phyloP scores from a whole-genome alignment of 805 yeast genomes.

The Starmerella potacharoeniae region DNA sequence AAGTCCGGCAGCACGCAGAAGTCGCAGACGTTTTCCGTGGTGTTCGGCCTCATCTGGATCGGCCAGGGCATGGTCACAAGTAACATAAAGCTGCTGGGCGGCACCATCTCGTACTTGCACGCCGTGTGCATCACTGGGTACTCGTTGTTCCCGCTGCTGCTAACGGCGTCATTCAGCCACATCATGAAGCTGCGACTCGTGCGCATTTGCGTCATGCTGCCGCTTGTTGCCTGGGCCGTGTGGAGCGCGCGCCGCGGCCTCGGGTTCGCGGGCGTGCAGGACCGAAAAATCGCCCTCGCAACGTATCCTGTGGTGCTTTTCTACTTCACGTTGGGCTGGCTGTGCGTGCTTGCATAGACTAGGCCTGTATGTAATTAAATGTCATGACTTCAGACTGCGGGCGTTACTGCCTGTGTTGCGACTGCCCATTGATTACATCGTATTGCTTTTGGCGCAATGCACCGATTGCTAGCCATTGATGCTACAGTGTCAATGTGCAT shows the following conservation, averaged over 20 bases:
- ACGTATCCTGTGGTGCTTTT: constrained; percentile 55
- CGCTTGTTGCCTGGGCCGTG: constrained; percentile 50
- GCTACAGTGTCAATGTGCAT: no score
- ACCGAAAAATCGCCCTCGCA: constrained; percentile 50
- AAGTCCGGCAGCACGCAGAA: constrained; percentile 34
- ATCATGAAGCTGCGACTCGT: constrained; percentile 39
- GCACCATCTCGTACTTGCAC: constrained; percentile 51
- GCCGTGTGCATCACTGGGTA: constrained; percentile 63
- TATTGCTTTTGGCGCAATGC: no score
- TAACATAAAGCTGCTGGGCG: constrained; percentile 53
- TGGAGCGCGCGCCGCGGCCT: constrained; percentile 53
- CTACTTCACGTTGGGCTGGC: constrained; percentile 54
- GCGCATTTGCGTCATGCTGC: constrained; percentile 37
- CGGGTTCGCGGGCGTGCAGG: constrained; percentile 50
- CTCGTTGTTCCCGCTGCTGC: constrained; percentile 53
- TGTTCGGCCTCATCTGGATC: constrained; percentile 53
- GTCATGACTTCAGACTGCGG: no score
- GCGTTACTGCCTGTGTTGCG: no score
- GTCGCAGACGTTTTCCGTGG: constrained; percentile 51
- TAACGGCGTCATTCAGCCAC: constrained; percentile 41
- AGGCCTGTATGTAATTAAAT: no score
- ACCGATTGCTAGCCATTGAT: no score
- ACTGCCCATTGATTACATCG: no score
- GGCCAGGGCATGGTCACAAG: constrained; percentile 50
- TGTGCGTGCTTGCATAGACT: constrained; percentile 43